These are phyloP conservation scores for Globisporangium spiculum DNA, from an alignment of 352 stramenopile genomes.

Conservation along the genomic window DNA sequence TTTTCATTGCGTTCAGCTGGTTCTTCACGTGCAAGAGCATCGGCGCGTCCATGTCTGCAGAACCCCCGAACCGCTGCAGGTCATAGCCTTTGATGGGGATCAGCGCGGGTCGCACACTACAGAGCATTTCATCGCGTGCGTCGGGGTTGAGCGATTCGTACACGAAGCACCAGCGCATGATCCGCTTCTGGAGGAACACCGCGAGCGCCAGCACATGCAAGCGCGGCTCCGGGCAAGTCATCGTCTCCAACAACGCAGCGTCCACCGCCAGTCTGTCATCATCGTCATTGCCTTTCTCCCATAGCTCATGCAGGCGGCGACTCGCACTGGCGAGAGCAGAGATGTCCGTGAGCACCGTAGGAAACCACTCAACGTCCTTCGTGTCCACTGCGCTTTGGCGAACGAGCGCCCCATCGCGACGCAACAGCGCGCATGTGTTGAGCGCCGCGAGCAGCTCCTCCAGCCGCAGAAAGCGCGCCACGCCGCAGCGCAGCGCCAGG, in stretches of 20 bases:
- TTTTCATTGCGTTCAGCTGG: constrained; percentile 3
- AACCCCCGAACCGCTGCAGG: not conserved
- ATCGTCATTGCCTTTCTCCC: not conserved
- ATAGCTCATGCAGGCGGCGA: constrained; percentile 7
- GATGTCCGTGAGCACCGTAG: constrained; percentile 7
- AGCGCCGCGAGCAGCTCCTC: constrained; percentile 6
- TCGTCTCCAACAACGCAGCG: not conserved
- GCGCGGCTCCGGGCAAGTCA: not conserved
- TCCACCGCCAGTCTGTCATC: not conserved
- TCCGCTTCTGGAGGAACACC: constrained; percentile 21
- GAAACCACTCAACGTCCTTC: constrained; percentile 8
- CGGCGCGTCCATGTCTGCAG: not conserved
- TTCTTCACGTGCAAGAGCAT: not conserved
- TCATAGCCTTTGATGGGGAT: constrained; percentile 8
- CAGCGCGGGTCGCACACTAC: constrained; percentile 8
- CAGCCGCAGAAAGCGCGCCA: not conserved
- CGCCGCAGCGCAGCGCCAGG: constrained; percentile 2
- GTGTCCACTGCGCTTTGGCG: not conserved
- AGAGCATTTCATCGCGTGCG: not conserved
- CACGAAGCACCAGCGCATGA: constrained; percentile 25
- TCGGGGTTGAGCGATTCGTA: constrained; percentile 11
- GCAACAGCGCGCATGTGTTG: constrained; percentile 5
- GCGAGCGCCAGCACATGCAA: constrained; percentile 16
- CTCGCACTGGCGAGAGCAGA: constrained; percentile 2
- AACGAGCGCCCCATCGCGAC: not conserved